Percentiles rank a stretch among this genome's conserved stretches.
These are phyloP conservation scores for Mucor indicus DNA, from an alignment of 371 early-diverging fungal genomes.

Conservation along the genomic window DNA sequence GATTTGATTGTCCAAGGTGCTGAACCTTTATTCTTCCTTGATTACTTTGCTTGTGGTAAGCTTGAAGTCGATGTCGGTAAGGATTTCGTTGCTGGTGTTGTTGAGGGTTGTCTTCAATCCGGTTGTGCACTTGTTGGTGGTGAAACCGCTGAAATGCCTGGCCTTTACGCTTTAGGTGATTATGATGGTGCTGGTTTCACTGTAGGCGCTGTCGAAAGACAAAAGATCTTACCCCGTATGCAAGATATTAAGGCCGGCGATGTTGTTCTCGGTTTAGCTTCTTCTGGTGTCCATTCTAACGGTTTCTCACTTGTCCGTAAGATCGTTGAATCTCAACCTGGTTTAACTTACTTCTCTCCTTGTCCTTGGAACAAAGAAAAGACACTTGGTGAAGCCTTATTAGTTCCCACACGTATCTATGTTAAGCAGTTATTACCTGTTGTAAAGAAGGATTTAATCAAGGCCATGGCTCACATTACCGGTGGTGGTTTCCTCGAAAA, in stretches of 20 bases:
- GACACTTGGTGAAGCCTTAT: conserved; percentile 79
- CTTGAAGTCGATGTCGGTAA: conserved; percentile 88
- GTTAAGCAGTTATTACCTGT: conserved; percentile 87
- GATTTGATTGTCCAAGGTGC: conserved; percentile 98
- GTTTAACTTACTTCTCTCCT: conserved; percentile 69
- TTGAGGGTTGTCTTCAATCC: conserved; percentile 86
- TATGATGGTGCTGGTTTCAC: conserved; percentile 97
- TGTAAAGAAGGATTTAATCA: conserved; percentile 73
- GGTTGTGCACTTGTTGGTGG: conserved; percentile 97
- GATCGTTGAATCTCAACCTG: conserved; percentile 70
- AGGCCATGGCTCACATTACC: conserved; percentile 97
- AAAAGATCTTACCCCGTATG: conserved; percentile 82
- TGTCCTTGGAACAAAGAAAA: conserved; percentile 79
- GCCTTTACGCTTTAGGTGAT: conserved; percentile 84
- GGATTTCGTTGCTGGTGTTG: conserved; percentile 93
- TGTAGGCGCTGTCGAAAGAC: conserved; percentile 94
- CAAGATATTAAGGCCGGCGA: conserved; percentile 77
- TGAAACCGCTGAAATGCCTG: conserved; percentile 99
- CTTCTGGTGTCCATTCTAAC: conserved; percentile 96
- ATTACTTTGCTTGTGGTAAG: conserved; percentile 95
- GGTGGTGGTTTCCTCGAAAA: conserved; percentile 98
- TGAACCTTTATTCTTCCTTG: conserved; percentile 96
- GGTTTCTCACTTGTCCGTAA: conserved; percentile 96
- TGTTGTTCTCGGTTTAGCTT: conserved; percentile 85
- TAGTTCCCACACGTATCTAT: conserved; percentile 94